A percentile compares a stretch with the other conserved stretches of the same genome.
phyloP scores from a whole-genome alignment of 192 early-diverging fungal species.

The Kappamyces sp. region DNA sequence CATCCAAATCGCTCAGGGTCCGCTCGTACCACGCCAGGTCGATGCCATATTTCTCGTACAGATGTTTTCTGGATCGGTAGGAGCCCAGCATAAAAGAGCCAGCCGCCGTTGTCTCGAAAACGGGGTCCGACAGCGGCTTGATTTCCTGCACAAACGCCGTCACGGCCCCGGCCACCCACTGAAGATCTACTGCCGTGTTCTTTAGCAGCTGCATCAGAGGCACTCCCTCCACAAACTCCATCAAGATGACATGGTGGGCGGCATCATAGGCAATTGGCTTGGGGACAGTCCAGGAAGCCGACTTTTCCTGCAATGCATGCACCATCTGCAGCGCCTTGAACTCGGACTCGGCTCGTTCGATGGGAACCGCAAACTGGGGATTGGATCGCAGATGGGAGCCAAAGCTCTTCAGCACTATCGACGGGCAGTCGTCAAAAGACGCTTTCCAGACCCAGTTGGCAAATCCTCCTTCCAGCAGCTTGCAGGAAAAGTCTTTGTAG shows the following conservation, averaged over 20 bases:
- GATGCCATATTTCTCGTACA: too few species aligned
- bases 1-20: too few species aligned
- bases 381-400: not conserved
- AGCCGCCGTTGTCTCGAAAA: too few species aligned
- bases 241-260: not conserved
- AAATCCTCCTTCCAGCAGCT: not conserved
- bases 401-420: not conserved
- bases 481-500: too few species aligned
- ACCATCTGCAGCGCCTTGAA: not conserved
- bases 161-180: too few species aligned
- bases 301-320: not conserved
- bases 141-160: too few species aligned
- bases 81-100: too few species aligned
- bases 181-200: too few species aligned
- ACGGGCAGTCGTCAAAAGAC: not conserved
- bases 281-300: constrained; percentile 2
- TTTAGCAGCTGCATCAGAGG: not conserved
- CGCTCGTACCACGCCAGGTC: too few species aligned
- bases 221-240: not conserved
- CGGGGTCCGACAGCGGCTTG: too few species aligned
- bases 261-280: constrained; percentile 6
- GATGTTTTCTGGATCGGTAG: too few species aligned
- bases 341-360: not conserved
- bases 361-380: not conserved
- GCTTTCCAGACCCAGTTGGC: constrained; percentile 10